A percentile compares a stretch with the other conserved stretches of the same genome.
Conservation (phyloP, 805 yeast species). For the Candida broadrunensis region DNA sequence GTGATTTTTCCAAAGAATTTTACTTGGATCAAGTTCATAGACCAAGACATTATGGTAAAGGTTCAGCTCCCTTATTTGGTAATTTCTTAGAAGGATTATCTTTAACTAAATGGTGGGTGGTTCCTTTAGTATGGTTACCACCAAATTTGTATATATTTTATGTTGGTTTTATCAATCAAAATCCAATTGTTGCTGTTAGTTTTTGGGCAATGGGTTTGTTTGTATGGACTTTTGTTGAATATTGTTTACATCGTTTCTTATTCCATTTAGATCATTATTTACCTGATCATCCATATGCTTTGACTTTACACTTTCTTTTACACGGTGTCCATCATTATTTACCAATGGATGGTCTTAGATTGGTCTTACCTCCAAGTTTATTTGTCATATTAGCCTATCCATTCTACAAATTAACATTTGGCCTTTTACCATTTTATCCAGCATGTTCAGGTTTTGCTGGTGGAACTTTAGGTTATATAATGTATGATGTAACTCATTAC, state of each 20-base stretch:
- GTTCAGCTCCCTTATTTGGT: slow-evolving; percentile 94
- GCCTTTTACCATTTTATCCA: slow-evolving; percentile 70
- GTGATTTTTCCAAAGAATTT: slow-evolving; percentile 79
- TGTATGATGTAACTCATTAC: slow-evolving; percentile 93
- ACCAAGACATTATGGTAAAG: slow-evolving; percentile 97
- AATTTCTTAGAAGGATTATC: slow-evolving; percentile 90
- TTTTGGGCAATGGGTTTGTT: slow-evolving; percentile 79
- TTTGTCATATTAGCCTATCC: slow-evolving; percentile 74
- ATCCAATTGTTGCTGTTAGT: slow-evolving; percentile 44
- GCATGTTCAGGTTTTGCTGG: slow-evolving; percentile 96
- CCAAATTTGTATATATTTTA: slow-evolving; percentile 62
- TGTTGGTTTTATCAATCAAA: slow-evolving; percentile 52
- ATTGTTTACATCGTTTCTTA: slow-evolving; percentile 80
- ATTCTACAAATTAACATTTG: slow-evolving; percentile 73
- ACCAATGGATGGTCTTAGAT: slow-evolving; percentile 92
- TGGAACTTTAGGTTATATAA: slow-evolving; percentile 88
- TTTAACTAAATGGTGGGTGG: slow-evolving; percentile 91
- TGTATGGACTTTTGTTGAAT: slow-evolving; percentile 93
- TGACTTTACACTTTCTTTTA: slow-evolving; percentile 80
- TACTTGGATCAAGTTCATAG: slow-evolving; percentile 95
- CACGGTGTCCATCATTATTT: slow-evolving; percentile 97
- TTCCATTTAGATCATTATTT: slow-evolving; percentile 88
- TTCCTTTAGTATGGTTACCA: slow-evolving; percentile 87
- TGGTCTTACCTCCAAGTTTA: slow-evolving; percentile 95
- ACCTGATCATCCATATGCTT: slow-evolving; percentile 74